Evolutionary conservation across 805 yeast species (phyloP).

Genomic region (Sungouiozyma ichnusensis): DNA sequence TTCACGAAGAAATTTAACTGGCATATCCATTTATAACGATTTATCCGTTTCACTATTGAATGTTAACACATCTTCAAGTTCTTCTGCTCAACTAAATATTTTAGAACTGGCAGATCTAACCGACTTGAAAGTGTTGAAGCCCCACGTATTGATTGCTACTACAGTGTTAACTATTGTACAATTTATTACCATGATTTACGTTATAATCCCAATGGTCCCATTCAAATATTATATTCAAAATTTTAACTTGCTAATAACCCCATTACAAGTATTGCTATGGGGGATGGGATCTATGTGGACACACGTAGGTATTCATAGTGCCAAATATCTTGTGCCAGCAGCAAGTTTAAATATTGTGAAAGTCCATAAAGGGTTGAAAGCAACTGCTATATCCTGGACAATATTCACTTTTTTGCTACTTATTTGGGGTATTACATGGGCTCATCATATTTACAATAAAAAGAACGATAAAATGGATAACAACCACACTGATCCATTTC

Average conservation of each 20-base stretch:
- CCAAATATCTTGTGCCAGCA: constrained; percentile 33
- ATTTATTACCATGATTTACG: constrained; percentile 35
- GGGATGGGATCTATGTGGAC: constrained; percentile 58
- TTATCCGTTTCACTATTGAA: constrained; percentile 20
- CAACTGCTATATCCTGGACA: constrained; percentile 52
- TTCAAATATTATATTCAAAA: constrained; percentile 20
- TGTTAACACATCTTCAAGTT: constrained; percentile 11
- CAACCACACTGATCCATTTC: not conserved
- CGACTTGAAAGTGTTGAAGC: constrained; percentile 39
- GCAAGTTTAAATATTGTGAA: constrained; percentile 42
- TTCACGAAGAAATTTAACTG: constrained; percentile 17
- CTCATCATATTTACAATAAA: constrained; percentile 29
- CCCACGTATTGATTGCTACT: constrained; percentile 41
- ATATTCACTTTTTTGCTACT: constrained; percentile 40
- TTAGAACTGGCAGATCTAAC: constrained; percentile 38
- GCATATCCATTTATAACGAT: constrained; percentile 17
- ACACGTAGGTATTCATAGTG: constrained; percentile 44
- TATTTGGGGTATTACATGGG: constrained; percentile 32
- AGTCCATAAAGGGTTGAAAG: constrained; percentile 39
- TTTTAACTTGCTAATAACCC: constrained; percentile 26
- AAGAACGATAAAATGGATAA: constrained; percentile 11
- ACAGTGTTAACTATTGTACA: constrained; percentile 35
- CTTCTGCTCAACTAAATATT: constrained; percentile 31
- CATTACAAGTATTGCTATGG: constrained; percentile 39
- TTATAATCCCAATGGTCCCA: constrained; percentile 42